Base-by-base conservation (phyloP, 2,329 filamentous ascomycete species). In the Phyllosticta citribraziliensis region DNA sequence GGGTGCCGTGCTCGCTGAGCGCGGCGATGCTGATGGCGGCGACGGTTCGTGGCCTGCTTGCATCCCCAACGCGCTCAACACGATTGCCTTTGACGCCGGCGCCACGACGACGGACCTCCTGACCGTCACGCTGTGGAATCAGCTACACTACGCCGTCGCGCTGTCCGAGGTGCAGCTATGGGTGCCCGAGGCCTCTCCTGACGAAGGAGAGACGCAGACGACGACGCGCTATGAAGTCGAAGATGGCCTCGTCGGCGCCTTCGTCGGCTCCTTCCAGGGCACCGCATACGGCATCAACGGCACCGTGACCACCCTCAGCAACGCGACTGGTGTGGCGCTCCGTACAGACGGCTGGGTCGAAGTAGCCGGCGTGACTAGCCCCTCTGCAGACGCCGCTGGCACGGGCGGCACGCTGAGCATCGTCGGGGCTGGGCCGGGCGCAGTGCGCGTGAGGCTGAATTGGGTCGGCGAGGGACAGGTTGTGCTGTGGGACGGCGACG, bases 111-210 rank as follows among this genome's bases (percentile, higher is more conserved):
- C 55, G 5, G 27, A 40, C 17, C 8, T 5, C 19, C 35, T 57
- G 6, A 25, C 24, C 22, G 14, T 57, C 6, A 57, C 35, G 20
- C 24, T 57, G 11, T 24, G 12, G 17, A 52, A 57, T n/a, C 19
- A n/a, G 40, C 19, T 52, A 6, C 40, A 50, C 40, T 57, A 52
- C 56, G 40, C 56, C 40, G n/a, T 57, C 56, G 56, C 40, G 12
- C 35, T 57, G 12, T 51, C 40, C 12, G 56, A 57, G 40, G 24
- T 57, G 19, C 56, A 57, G 56, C 14, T 57, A 6, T 57, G 56
- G 56, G 56, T 57, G 11, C 56, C 56, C 8, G 40, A 57, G n/a
- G 19, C 27, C 27, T 30, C 27, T 6, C 27, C 27, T 10, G 12
- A 51, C 8, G 47, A 51, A 24, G 52, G 24, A 20, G 52, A 20